Evolutionary conservation across 305 asterid genomes (phyloP), one percentile per base, ranked within the genome.

Genomic region (Rubia balearica): DNA sequence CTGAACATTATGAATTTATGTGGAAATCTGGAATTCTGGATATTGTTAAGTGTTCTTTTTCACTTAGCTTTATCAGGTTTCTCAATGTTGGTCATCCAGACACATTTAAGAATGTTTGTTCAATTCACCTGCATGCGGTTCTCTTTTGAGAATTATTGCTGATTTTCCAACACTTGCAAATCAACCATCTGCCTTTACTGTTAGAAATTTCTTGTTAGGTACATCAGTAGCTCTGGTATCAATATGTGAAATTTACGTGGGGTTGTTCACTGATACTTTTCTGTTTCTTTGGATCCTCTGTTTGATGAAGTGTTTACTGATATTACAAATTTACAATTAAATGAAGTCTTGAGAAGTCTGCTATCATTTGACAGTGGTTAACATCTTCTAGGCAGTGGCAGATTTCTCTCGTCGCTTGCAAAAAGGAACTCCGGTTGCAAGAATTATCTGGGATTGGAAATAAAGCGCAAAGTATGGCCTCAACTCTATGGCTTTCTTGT

Each of bases 401-500:
- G 98, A 81, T 92, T 88, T 85, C 90, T 92, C 57, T 48, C 89
- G 60, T 89, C 86, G 91, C 93, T 81, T 60, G 97, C 98, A 51
- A 86, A 85, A 77, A 77, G 75, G 77, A 81, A 84, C 83, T 67
- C 79, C 2, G 77, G 63, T 51, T 80, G 81, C 72, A 86, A 83
- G 72, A 92, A 90, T 77, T 87, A 81, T 82, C 83, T 92, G 72
- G 98, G 98, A 73, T 71, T 92, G 83, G 98, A 92, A 83, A 92
- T 92, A 81, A 89, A 96, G 66, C 90, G 83, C 65, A 92, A 86
- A 81, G 98, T 92, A 90, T 53, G 88, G 67, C n/a, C 45, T 43
- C n/a, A 74, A 16, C 55, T 56, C 68, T 78, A 48, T 63, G 57
- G 68, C 63, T 68, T 57, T 75, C 56, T 73, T 73, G 53, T 38